phyloP scores from a whole-genome alignment of 2,329 filamentous ascomycete genomes.

The Fusarium hainanense region DNA sequence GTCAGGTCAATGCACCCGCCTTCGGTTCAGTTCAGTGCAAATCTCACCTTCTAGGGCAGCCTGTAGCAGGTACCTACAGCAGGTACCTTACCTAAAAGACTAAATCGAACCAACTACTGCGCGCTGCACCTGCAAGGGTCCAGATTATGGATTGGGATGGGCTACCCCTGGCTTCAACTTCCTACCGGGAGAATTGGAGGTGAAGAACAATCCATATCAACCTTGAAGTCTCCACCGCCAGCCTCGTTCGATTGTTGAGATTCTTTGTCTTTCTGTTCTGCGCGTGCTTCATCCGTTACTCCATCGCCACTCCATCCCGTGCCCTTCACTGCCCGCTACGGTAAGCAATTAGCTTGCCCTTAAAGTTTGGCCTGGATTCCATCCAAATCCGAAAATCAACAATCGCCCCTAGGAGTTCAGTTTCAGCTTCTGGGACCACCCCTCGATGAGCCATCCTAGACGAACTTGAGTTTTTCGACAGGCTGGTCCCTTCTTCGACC shows the following conservation, averaged over 20 bases:
- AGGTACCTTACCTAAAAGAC: constrained; percentile 5
- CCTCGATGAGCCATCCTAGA: constrained; percentile 37
- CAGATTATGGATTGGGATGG: constrained; percentile 19
- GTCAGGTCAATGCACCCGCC: constrained; percentile 30
- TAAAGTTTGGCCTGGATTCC: constrained; percentile 39
- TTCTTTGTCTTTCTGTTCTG: constrained; percentile 23
- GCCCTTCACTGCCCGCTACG: background rate
- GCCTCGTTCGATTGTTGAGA: constrained; percentile 33
- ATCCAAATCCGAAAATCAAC: constrained; percentile 32
- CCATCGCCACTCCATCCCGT: constrained; percentile 8
- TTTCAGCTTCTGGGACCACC: constrained; percentile 42
- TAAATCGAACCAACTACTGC: constrained; percentile 15
- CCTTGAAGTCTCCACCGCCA: constrained; percentile 40
- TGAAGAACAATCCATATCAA: constrained; percentile 27
- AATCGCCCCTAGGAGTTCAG: constrained; percentile 29
- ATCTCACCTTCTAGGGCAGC: constrained; percentile 30
- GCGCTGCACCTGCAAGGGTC: constrained; percentile 31
- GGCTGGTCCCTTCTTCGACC: constrained; percentile 25
- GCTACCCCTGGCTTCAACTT: constrained; percentile 43
- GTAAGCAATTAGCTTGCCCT: constrained; percentile 23
- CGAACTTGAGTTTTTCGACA: constrained; percentile 32
- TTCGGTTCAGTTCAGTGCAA: constrained; percentile 34
- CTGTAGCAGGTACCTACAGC: constrained; percentile 8
- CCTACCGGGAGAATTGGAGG: constrained; percentile 19
- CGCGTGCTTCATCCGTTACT: constrained; percentile 7